A percentile compares a stretch with the other conserved stretches of the same genome.
phyloP scores from a whole-genome alignment of 2,329 filamentous ascomycete genomes.

The Setomelanomma holmii region DNA sequence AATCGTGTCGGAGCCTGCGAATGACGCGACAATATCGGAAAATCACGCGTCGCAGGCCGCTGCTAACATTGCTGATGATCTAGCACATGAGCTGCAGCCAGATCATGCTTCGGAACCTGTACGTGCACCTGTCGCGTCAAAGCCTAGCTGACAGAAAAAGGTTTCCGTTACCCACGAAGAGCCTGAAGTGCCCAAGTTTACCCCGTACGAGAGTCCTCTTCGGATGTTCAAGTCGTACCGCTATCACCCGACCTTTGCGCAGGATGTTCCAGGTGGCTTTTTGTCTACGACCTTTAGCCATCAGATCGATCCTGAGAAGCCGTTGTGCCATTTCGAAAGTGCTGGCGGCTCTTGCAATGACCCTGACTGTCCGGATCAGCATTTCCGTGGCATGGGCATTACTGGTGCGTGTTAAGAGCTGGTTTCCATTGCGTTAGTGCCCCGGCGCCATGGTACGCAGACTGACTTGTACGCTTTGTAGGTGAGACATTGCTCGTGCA shows the following conservation, averaged over 20 bases:
- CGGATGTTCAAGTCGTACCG: slow-evolving; percentile 85
- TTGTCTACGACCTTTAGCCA: slow-evolving; percentile 94
- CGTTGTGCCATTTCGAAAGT: slow-evolving; percentile 79
- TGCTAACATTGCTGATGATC: slow-evolving; percentile 43
- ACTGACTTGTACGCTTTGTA: slow-evolving; percentile 54
- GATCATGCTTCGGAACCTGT: slow-evolving; percentile 26
- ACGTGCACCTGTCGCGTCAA: slow-evolving; percentile 16
- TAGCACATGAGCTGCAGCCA: slow-evolving; percentile 50
- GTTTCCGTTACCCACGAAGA: slow-evolving; percentile 12
- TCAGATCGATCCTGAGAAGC: slow-evolving; percentile 77
- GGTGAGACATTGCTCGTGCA: slow-evolving; percentile 77
- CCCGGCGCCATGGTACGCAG: slow-evolving; percentile 43
- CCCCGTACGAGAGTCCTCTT: slow-evolving; percentile 83
- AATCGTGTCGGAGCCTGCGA: slow-evolving; percentile 19
- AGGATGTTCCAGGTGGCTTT: slow-evolving; percentile 76
- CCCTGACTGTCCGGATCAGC: slow-evolving; percentile 75
- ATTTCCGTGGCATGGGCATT: slow-evolving; percentile 76
- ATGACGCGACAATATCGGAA: slow-evolving; percentile 15
- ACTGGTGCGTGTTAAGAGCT: slow-evolving; percentile 69
- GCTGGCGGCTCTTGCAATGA: slow-evolving; percentile 77
- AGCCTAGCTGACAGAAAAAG: slow-evolving; percentile 29
- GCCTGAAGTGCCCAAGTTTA: slow-evolving; percentile 46
- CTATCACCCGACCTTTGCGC: slow-evolving; percentile 79
- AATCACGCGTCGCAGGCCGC: slow-evolving; percentile 16
- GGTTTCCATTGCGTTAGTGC: slow-evolving; percentile 24